Evolutionary conservation across 2,329 filamentous ascomycete genomes (phyloP), one percentile per base, ranked within the genome.

Genomic region (Apiospora koreana): DNA sequence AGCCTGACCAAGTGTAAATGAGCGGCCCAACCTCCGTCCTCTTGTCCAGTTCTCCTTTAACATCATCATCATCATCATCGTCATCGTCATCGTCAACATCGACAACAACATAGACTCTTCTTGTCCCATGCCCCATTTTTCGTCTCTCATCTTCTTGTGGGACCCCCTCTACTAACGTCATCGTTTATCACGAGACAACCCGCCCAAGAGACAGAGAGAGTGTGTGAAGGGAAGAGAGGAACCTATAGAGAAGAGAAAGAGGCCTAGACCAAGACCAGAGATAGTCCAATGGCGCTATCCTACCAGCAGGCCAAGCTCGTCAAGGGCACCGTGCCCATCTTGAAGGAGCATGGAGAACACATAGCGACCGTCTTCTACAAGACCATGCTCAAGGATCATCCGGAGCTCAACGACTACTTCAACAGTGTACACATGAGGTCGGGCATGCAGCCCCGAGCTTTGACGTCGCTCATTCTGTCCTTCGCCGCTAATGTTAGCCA

Each of bases 361-460:
- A 93, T 94, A 79, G 91, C 92, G 7, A 85, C 85, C n/a, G 85
- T 87, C 73, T 94, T 95, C 83, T 94, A 95, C 84, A 84, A 85
- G 72, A 90, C 88, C 77, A 88, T 94, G 84, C 83, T 94, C 31
- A 78, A 78, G 14, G 88, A 89, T 48, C 85, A 93, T 71, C 92
- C 92, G 0, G 86, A 89, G 62, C 86, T 94, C 42, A 88, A 90
- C 75, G 87, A 90, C 79, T 84, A 92, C 80, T 94, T 94, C 86
- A 94, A 94, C 81, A 84, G 83, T 38, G 86, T 89, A 46, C 89
- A 92, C 77, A 90, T 92, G 80, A 82, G 83, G 72, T 91, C 87
- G 50, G 87, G 88, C 43, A 86, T 88, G 71, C 91, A 93, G 75
- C 84, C 89, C 2, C 83, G 83, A 23, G 90, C 91, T 3, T 83